Base-by-base conservation (phyloP, 805 yeast species). In the Suhomyces vadensis region DNA sequence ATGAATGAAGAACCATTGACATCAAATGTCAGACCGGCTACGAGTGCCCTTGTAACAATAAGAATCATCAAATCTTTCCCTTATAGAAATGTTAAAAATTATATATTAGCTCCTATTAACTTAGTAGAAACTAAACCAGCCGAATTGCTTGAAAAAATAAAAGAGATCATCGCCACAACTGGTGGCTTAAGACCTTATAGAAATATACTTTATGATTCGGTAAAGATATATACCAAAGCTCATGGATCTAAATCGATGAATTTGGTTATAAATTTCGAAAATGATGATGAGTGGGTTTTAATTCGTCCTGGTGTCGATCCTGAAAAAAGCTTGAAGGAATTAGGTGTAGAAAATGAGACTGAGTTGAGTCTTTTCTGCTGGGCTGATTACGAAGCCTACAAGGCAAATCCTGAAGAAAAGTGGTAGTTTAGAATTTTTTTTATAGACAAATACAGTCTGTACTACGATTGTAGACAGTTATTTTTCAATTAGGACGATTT, bases 221-320 rank as follows among this genome's bases (percentile, higher is more conserved):
- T 92, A 44, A 94, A 94, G 64, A 76, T 94, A 5, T 94, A 94
- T 67, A 86, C 96, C 22, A 90, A 89, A 60, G 98, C 99, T 0
- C 98, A 92, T 63, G 94, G 95, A 9, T 79, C 96, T 23, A 94
- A 94, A 67, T 87, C 97, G 2, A 85, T 90, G 81, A 90, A 94
- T 59, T 73, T 94, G 52, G 94, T 90, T 37, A 86, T 94, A 50
- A 94, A 94, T 61, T 78, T 94, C 61, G 96, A 88, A 21, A 83
- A 91, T 56, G 75, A 71, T 50, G 86, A 83, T 5, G 84, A 82
- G 44, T 86, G 95, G 90, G 69, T 87, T 11, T 51, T 71, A 39
- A 54, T 48, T 24, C 55, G 65, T 35, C 59, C 56, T 1, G 55
- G 48, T 11, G 52, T 42, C 4, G 53, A 46, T 2, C 47, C 43